phyloP scores from a whole-genome alignment of 1,284 basidiomycete species.

The Porodaedalea pini region DNA sequence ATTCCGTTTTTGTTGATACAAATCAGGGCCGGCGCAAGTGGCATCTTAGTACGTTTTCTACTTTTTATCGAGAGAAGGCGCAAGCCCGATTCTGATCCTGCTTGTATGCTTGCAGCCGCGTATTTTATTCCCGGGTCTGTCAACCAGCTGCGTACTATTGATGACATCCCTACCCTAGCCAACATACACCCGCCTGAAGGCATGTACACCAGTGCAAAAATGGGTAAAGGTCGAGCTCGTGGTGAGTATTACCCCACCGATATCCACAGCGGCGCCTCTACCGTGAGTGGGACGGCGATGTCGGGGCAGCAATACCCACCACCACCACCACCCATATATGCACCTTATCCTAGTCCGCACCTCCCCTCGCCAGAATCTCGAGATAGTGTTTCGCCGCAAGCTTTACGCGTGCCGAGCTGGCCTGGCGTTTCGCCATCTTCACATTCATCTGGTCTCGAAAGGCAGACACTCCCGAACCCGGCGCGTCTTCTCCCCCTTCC shows the following conservation, averaged over 20 bases:
- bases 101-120: constrained; percentile 45
- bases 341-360: constrained; percentile 20
- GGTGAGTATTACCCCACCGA: constrained; percentile 34
- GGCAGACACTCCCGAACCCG: constrained; percentile 12
- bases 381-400: constrained; percentile 10
- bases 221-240: constrained; percentile 42
- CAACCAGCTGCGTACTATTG: constrained; percentile 52
- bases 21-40: constrained; percentile 63
- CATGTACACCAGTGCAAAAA: constrained; percentile 61
- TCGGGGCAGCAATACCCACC: constrained; percentile 29
- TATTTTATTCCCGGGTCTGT: constrained; percentile 65
- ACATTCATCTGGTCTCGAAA: constrained; percentile 4
- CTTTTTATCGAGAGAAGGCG: neutral
- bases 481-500: constrained; percentile 15
- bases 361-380: constrained; percentile 20
- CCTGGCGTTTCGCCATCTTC: neutral
- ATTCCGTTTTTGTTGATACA: constrained; percentile 69
- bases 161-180: constrained; percentile 53
- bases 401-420: constrained; percentile 5
- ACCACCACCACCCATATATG: constrained; percentile 25
- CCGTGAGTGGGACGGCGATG: constrained; percentile 25
- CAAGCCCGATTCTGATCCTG: constrained; percentile 6
- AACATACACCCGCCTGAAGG: constrained; percentile 53
- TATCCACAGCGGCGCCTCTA: constrained; percentile 27
- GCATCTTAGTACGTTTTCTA: constrained; percentile 62